phyloP scores from a whole-genome alignment of 2,329 filamentous ascomycete species.

The Diaporthe citri region DNA sequence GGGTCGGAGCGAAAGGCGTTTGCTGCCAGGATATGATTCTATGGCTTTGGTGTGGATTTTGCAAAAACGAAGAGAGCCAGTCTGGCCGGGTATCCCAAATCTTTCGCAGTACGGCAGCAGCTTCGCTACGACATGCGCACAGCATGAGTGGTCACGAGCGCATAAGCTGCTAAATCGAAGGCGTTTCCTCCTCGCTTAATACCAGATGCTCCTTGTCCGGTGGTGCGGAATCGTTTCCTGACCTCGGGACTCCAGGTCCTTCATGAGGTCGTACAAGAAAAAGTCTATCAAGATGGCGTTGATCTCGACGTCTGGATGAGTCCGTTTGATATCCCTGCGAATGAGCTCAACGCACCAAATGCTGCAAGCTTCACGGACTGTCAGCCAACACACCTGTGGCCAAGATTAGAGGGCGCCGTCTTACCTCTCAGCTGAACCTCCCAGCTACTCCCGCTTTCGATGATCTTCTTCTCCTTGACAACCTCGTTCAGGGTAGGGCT shows the following conservation, averaged over 20 bases:
- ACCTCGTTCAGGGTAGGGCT: constrained; percentile 82
- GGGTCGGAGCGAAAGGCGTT: constrained; percentile 20
- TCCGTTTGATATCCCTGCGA: constrained; percentile 79
- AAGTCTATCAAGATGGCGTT: constrained; percentile 98
- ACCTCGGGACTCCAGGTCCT: constrained; percentile 78
- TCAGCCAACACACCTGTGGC: neutral
- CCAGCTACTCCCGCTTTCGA: constrained; percentile 80
- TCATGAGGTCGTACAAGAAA: constrained; percentile 95
- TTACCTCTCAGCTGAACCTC: constrained; percentile 88
- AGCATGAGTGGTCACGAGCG: neutral
- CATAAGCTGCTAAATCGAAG: constrained; percentile 9
- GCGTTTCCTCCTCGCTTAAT: constrained; percentile 62
- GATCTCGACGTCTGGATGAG: constrained; percentile 77
- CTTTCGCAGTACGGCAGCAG: neutral
- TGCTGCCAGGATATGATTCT: constrained; percentile 16
- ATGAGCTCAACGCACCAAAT: constrained; percentile 98
- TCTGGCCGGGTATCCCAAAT: constrained; percentile 24
- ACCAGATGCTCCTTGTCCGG: constrained; percentile 94
- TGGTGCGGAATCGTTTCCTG: constrained; percentile 81
- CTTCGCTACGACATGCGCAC: neutral
- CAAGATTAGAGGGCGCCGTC: constrained; percentile 41
- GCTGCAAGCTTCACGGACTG: constrained; percentile 74
- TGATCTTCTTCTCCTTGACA: constrained; percentile 72
- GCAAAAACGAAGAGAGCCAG: constrained; percentile 4
- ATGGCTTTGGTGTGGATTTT: neutral